A percentile compares a stretch with the other conserved stretches of the same genome.
phyloP scores from a whole-genome alignment of 2,329 filamentous ascomycete genomes.

The Epichloe typhina region DNA sequence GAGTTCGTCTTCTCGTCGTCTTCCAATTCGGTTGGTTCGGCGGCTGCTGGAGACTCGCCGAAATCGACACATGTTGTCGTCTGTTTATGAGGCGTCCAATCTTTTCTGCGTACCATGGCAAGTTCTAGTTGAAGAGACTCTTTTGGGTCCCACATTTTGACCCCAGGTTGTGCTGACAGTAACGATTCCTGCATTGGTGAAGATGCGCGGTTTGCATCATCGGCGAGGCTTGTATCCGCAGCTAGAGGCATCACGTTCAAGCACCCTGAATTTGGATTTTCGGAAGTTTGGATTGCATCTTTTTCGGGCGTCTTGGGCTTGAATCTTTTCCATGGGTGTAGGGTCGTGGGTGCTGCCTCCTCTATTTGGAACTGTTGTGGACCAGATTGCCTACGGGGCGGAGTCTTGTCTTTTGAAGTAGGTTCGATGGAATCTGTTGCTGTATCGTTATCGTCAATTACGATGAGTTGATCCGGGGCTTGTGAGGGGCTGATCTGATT shows the following conservation, averaged over 20 bases:
- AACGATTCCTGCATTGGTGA: background rate
- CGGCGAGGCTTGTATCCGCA: background rate
- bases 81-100: conserved; percentile 54
- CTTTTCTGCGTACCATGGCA: conserved; percentile 41
- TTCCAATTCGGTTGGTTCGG: conserved; percentile 4
- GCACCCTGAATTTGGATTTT: background rate
- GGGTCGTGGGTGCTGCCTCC: conserved; percentile 5
- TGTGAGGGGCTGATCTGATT: background rate
- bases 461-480: background rate
- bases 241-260: background rate
- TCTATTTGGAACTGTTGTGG: background rate
- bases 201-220: background rate
- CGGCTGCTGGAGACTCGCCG: conserved; percentile 16
- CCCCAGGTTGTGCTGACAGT: background rate
- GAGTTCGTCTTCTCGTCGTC: conserved; percentile 13
- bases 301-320: conserved; percentile 10
- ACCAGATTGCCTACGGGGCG: background rate
- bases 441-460: conserved; percentile 2
- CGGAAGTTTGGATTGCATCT: background rate
- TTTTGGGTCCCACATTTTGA: conserved; percentile 1
- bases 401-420: background rate
- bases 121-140: conserved; percentile 27
- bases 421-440: conserved; percentile 1
- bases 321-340: conserved; percentile 26
- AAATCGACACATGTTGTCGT: conserved; percentile 15